Base-by-base conservation (phyloP, 2,329 filamentous ascomycete species). In the Ascosphaera acerosa region DNA sequence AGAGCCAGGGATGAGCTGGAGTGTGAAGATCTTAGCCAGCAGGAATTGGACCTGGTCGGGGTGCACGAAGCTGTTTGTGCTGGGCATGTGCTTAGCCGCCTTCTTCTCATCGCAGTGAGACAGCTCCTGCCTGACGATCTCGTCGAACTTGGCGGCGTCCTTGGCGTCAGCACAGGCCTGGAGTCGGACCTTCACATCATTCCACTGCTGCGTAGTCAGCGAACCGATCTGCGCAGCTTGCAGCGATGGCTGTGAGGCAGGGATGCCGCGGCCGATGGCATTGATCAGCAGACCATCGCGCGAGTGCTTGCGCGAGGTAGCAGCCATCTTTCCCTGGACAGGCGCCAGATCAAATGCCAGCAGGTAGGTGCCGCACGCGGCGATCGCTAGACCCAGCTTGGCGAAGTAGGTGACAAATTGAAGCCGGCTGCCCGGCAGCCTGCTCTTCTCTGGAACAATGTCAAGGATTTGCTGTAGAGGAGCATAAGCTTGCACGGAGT, bases 401-500 rank as follows among this genome's bases (percentile, higher is more conserved):
- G 52, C 45, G 30, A 54, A 58, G 37, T 57, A 57, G 20, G 49
- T 49, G 31, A 58, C 42, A 34, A 58, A 55, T 7, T 40, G 39
- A 10, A 51, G 42, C n/a, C 6, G 43, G 42, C 9, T 40, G 40
- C 18, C 41, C 43, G 23, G 33, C 31, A 29, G 32, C 30, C 14
- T 40, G 38, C n/a, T 34, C 35, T 20, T 36, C 40, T 10, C 36
- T 40, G 4, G 40, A 38, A 27, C 37, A 10, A 37, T 37, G n/a
- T 44, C 36, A n/a, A 41, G 38, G 22, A 54, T 33, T 35, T 50
- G 41, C n/a, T 39, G 31, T 9, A 48, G 35, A 10, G 48, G 36
- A 32, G 55, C 49, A 32, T 49, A 51, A 32, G 52, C 50, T 37
- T 58, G 55, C 10, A 58, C 43, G 1, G 56, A 56, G 36, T 52